A percentile compares a stretch with the other conserved stretches of the same genome.
Conservation (phyloP, 2,329 filamentous ascomycete species). For the Paecilomyces formosus region DNA sequence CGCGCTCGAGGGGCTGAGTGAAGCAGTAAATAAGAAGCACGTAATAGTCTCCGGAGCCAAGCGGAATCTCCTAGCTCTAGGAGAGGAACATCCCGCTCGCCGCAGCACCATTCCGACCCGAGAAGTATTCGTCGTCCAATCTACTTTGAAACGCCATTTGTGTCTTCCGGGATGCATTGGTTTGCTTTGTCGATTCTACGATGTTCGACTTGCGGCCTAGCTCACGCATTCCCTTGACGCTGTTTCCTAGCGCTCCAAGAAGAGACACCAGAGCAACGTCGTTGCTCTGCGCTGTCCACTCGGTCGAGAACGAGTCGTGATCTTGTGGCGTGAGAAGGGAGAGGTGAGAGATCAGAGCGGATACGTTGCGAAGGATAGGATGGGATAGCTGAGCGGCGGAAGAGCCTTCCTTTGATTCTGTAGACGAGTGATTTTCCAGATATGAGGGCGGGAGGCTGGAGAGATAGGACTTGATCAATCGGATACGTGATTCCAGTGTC, state of each 20-base stretch:
- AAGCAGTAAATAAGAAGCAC: not conserved
- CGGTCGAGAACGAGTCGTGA: slow-evolving; percentile 56
- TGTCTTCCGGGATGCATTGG: slow-evolving; percentile 14
- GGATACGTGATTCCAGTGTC: slow-evolving; percentile 75
- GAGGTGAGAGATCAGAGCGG: slow-evolving; percentile 75
- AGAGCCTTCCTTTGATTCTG: slow-evolving; percentile 17
- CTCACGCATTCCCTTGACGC: slow-evolving; percentile 62
- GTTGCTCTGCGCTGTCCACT: slow-evolving; percentile 70
- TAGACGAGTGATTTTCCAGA: slow-evolving; percentile 40
- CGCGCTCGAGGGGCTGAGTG: not conserved
- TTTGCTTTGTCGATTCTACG: slow-evolving; percentile 40
- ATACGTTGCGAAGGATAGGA: slow-evolving; percentile 77
- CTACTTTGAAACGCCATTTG: slow-evolving; percentile 14
- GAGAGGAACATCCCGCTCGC: not conserved
- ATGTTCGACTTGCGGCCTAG: slow-evolving; percentile 66
- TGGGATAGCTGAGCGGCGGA: slow-evolving; percentile 40
- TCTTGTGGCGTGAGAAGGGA: slow-evolving; percentile 72
- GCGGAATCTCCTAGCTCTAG: not conserved
- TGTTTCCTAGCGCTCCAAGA: slow-evolving; percentile 67
- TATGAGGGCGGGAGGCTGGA: slow-evolving; percentile 61
- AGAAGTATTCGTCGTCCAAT: slow-evolving; percentile 20
- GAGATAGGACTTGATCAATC: slow-evolving; percentile 69
- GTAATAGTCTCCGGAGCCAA: not conserved
- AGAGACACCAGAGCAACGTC: slow-evolving; percentile 75
- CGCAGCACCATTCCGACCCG: slow-evolving; percentile 6